Percentiles rank a stretch among this genome's conserved stretches.
These are phyloP conservation scores for Bidens hawaiensis DNA, from an alignment of 140 eudicot genomes.

Conservation along the genomic window DNA sequence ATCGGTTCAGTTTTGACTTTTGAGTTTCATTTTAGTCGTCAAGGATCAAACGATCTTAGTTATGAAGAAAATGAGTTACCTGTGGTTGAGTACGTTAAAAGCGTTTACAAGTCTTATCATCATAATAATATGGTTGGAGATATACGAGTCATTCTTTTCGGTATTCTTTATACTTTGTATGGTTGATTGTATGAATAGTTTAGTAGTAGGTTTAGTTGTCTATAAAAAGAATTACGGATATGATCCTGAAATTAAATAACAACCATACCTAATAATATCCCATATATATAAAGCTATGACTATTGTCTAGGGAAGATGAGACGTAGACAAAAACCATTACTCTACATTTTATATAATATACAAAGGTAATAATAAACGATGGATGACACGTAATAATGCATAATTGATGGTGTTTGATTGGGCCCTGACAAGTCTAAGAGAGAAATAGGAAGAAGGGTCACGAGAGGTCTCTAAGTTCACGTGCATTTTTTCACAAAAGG, in stretches of 20 bases:
- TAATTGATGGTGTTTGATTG: slow-evolving; percentile 27
- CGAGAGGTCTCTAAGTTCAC: slow-evolving; percentile 32
- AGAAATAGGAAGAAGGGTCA: slow-evolving; percentile 24
- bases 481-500: slow-evolving; percentile 27
- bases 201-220: too few species aligned
- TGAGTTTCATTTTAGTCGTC: background rate
- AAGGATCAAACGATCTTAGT: background rate
- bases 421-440: slow-evolving; percentile 37
- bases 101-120: background rate
- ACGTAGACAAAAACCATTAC: too few species aligned
- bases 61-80: background rate
- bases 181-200: background rate
- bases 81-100: background rate
- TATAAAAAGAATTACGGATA: too few species aligned
- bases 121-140: background rate
- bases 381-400: slow-evolving; percentile 11
- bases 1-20: background rate
- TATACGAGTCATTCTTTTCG: background rate
- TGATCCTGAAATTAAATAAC: too few species aligned
- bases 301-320: too few species aligned
- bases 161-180: background rate
- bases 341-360: too few species aligned
- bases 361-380: background rate
- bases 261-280: too few species aligned
- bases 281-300: too few species aligned